Conservation (phyloP, 805 yeast genomes). For the Zygosaccharomyces kombuchaensis region DNA sequence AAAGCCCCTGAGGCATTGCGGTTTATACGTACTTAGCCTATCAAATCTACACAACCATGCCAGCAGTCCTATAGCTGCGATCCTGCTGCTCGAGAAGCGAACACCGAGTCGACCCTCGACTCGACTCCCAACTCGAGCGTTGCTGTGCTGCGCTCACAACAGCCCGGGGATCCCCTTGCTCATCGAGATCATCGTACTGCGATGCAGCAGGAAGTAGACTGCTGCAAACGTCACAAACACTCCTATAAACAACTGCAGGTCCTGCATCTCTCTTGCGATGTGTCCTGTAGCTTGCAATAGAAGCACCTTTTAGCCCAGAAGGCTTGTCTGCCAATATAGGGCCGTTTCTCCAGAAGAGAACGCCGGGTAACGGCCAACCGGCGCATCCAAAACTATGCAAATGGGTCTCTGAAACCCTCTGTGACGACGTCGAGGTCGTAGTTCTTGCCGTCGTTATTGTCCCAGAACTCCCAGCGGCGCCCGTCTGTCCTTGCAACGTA, state of each 20-base stretch:
- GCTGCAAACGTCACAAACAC: conserved; percentile 26
- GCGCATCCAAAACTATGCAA: conserved; percentile 9
- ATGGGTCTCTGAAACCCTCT: conserved; percentile 28
- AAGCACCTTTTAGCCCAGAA: too few species aligned
- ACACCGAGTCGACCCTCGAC: too few species aligned
- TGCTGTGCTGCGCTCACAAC: conserved; percentile 14
- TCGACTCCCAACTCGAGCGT: too few species aligned
- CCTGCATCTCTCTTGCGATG: conserved; percentile 20
- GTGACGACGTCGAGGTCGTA: conserved; percentile 23
- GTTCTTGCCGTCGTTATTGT: conserved; percentile 28
- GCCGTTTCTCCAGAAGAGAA: too few species aligned
- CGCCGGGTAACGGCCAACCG: not conserved
- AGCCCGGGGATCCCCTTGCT: conserved; percentile 27
- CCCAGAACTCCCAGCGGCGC: conserved; percentile 29
- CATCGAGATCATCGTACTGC: conserved; percentile 27
- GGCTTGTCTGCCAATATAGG: too few species aligned
- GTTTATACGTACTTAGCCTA: not conserved
- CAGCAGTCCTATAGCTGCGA: too few species aligned
- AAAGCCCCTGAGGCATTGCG: conserved; percentile 1
- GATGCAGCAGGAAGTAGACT: conserved; percentile 27
- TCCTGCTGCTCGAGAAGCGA: too few species aligned
- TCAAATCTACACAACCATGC: not conserved
- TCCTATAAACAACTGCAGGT: conserved; percentile 25
- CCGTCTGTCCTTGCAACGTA: conserved; percentile 25
- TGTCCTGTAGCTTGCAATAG: not conserved